A percentile compares a stretch with the other conserved stretches of the same genome.
These are phyloP conservation scores for Fusarium heterosporum DNA, from an alignment of 2,329 filamentous ascomycete genomes.

Conservation along the genomic window DNA sequence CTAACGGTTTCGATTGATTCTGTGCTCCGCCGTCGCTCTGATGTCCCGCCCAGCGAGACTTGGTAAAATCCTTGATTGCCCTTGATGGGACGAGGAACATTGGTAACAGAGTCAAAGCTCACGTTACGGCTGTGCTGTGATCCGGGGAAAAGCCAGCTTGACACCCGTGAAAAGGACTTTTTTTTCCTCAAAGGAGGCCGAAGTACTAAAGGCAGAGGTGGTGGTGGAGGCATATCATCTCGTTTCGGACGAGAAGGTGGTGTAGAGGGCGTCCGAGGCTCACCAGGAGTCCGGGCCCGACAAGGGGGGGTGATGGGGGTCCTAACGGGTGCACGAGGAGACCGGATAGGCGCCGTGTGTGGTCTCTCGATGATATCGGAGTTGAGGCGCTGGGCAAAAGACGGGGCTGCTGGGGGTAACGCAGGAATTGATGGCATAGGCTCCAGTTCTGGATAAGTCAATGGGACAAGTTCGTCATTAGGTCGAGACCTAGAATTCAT, in stretches of 20 bases:
- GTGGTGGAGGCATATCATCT: slow-evolving; percentile 59
- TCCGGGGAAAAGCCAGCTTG: slow-evolving; percentile 67
- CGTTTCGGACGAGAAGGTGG: slow-evolving; percentile 42
- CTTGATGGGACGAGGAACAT: slow-evolving; percentile 64
- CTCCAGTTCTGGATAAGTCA: slow-evolving; percentile 56
- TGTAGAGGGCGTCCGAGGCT: slow-evolving; percentile 46
- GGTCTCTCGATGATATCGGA: slow-evolving; percentile 56
- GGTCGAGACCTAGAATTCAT: slow-evolving; percentile 36
- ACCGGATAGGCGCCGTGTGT: slow-evolving; percentile 51
- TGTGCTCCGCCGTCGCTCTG: slow-evolving; percentile 54
- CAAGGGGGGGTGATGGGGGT: slow-evolving; percentile 46
- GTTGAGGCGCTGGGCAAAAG: slow-evolving; percentile 67
- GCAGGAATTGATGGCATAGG: slow-evolving; percentile 68
- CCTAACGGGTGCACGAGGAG: slow-evolving; percentile 51
- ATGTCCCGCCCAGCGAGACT: slow-evolving; percentile 54
- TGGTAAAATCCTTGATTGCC: slow-evolving; percentile 69
- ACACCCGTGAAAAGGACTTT: slow-evolving; percentile 73
- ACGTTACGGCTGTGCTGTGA: slow-evolving; percentile 54
- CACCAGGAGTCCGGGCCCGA: slow-evolving; percentile 49
- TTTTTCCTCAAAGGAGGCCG: slow-evolving; percentile 73
- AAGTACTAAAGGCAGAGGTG: slow-evolving; percentile 68
- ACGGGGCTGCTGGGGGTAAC: slow-evolving; percentile 66
- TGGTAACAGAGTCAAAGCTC: slow-evolving; percentile 65
- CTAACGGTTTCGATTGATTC: slow-evolving; percentile 62
- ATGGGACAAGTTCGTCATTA: slow-evolving; percentile 19